Conservation (phyloP, 75 land plant genomes). For the Gnetum montanum region DNA sequence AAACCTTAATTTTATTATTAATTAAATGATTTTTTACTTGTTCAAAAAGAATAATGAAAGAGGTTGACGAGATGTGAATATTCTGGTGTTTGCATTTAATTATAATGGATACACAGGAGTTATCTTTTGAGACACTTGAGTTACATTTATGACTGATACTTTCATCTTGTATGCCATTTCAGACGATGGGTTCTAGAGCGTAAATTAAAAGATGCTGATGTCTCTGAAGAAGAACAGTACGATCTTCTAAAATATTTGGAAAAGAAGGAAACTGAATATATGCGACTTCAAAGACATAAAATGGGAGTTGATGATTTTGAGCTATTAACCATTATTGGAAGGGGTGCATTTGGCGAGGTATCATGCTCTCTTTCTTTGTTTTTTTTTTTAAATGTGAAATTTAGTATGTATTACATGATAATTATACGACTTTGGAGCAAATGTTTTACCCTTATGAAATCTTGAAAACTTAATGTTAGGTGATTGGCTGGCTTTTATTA, state of each 20-base stretch:
- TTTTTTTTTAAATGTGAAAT: background rate
- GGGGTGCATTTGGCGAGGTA: slow-evolving; percentile 85
- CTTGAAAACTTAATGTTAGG: too few relatives aligned
- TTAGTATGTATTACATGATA: background rate
- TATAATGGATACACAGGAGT: too few relatives aligned
- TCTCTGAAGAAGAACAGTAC: slow-evolving; percentile 64
- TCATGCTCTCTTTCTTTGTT: slow-evolving; percentile 1
- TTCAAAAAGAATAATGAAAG: too few relatives aligned
- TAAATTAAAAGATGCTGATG: slow-evolving; percentile 65
- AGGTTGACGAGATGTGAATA: too few relatives aligned
- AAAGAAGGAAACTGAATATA: slow-evolving; percentile 69
- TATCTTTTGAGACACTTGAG: too few relatives aligned
- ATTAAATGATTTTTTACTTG: too few relatives aligned
- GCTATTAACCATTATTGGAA: slow-evolving; percentile 64
- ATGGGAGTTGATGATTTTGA: slow-evolving; percentile 84
- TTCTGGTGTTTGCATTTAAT: too few relatives aligned
- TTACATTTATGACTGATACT: too few relatives aligned
- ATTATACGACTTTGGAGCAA: too few relatives aligned
- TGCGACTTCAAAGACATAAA: slow-evolving; percentile 69
- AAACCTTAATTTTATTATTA: too few relatives aligned
- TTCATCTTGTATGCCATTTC: too few relatives aligned
- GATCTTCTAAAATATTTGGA: slow-evolving; percentile 50
- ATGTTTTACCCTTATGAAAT: too few relatives aligned
- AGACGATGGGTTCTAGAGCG: slow-evolving; percentile 66
- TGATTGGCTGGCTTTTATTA: background rate